Evolutionary conservation across 148 eudicot species (phyloP).

Genomic region (Suaeda aralocaspica): DNA sequence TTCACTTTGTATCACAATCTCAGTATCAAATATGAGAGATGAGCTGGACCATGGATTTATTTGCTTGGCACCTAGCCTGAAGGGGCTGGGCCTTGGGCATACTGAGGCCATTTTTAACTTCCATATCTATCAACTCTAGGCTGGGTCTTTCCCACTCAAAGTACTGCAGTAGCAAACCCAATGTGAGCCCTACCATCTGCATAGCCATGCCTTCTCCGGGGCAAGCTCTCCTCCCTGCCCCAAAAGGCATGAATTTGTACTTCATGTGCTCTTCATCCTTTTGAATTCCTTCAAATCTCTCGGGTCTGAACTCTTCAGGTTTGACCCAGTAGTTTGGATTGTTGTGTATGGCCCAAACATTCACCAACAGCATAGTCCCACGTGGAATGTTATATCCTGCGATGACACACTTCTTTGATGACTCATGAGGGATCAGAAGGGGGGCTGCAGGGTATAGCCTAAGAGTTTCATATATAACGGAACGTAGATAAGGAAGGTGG

Average conservation of each 20-base stretch:
- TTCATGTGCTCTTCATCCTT: constrained; percentile 24
- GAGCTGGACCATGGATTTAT: constrained; percentile 12
- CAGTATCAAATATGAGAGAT: constrained; percentile 11
- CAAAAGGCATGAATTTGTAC: constrained; percentile 39
- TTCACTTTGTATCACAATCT: not conserved
- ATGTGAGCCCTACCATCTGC: constrained; percentile 27
- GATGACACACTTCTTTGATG: constrained; percentile 28
- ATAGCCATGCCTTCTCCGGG: constrained; percentile 36
- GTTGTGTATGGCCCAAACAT: constrained; percentile 40
- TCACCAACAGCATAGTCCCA: constrained; percentile 34
- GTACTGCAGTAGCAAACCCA: constrained; percentile 38
- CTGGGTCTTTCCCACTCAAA: constrained; percentile 40
- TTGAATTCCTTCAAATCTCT: constrained; percentile 33
- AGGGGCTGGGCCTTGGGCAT: constrained; percentile 38
- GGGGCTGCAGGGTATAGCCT: constrained; percentile 36
- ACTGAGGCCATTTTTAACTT: constrained; percentile 31
- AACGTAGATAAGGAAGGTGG: constrained; percentile 27
- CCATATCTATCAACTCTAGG: constrained; percentile 32
- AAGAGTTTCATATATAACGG: constrained; percentile 31
- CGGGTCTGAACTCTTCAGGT: constrained; percentile 35
- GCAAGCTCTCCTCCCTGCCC: constrained; percentile 39
- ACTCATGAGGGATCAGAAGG: constrained; percentile 31
- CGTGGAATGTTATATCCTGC: constrained; percentile 30
- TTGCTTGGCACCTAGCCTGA: constrained; percentile 28
- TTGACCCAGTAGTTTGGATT: constrained; percentile 32